Evolutionary conservation across 306 rosid species (phyloP), one percentile per base, ranked within the genome.

Genomic region (Elaeagnus macrophylla): DNA sequence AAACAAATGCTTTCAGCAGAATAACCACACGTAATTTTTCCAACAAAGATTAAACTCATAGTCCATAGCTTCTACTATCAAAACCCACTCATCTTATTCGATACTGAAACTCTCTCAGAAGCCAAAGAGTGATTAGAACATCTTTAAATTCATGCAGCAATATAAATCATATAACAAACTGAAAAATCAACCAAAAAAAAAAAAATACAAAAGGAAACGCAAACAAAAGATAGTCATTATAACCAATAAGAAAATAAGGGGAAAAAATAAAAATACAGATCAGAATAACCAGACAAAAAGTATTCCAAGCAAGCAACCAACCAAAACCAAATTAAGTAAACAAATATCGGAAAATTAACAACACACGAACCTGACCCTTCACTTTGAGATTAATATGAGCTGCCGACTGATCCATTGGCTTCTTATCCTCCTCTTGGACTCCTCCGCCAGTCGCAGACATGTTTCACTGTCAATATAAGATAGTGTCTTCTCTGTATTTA

Each of bases 311-410:
- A 25, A 25, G 0, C 12, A 41, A 39, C 18, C 9, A 41, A 20
- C 19, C 14, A 39, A 48, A 12, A 15, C 18, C 5, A n/a, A 14
- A 57, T 35, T 12, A 8, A 37, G 14, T 15, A 25, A 41, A 7
- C 12, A 57, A 32, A 7, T 10, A 0, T 32, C n/a, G 3, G 14
- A 12, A 13, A 14, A 6, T 14, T 6, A 17, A 10, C 13, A 37
- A 10, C 19, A 14, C n/a, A 45, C 40, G 5, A 12, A 86, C 95
- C 95, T 86, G 93, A 1, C 93, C 89, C 76, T 86, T 86, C 52
- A 83, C 93, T 75, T 87, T 87, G 63, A 87, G 95, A 51, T 83
- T 86, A 65, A 86, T 86, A 72, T 83, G 95, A 8, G 72, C 83
- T 0, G 79, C 66, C 32, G 32, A 25, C 61, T 83, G 88, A 46